Evolutionary conservation across 2,329 filamentous ascomycete species (phyloP).

Genomic region (Colletotrichum nymphaeae): DNA sequence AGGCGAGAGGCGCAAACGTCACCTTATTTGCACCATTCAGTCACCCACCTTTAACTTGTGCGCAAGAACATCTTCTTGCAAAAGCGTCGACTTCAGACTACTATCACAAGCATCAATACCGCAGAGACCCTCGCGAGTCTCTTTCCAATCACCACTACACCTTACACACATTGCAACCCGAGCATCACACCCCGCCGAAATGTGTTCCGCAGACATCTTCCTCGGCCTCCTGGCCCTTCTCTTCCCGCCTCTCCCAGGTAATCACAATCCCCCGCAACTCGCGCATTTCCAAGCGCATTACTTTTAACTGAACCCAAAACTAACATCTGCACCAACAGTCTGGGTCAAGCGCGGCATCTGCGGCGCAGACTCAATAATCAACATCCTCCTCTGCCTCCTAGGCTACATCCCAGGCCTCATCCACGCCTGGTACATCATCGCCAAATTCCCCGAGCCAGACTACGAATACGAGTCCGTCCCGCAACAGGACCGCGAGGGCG

Average conservation of each 20-base stretch:
- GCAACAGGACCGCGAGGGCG: conserved; percentile 62
- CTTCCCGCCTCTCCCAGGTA: conserved; percentile 74
- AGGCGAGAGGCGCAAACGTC: conserved; percentile 17
- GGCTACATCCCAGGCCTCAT: conserved; percentile 88
- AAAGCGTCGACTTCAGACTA: not conserved
- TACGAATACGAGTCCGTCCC: conserved; percentile 76
- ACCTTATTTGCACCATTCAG: conserved; percentile 1
- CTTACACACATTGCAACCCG: not conserved
- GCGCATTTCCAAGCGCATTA: not conserved
- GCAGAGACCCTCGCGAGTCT: not conserved
- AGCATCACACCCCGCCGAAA: conserved; percentile 40
- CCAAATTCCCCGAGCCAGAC: conserved; percentile 82
- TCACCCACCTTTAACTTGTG: too few relatives aligned
- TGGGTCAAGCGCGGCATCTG: conserved; percentile 98
- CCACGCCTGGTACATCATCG: conserved; percentile 98
- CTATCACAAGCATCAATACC: not conserved
- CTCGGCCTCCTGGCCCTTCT: conserved; percentile 72
- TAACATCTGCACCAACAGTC: conserved; percentile 62
- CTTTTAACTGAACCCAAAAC: not conserved
- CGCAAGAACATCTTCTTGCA: too few relatives aligned
- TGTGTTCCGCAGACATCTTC: conserved; percentile 72
- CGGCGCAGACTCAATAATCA: conserved; percentile 92
- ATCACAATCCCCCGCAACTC: conserved; percentile 38
- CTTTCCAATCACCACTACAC: not conserved
- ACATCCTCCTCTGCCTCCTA: conserved; percentile 87